Conservation (phyloP, 495 filamentous ascomycete species). For the Hypoxylon lenormandii region DNA sequence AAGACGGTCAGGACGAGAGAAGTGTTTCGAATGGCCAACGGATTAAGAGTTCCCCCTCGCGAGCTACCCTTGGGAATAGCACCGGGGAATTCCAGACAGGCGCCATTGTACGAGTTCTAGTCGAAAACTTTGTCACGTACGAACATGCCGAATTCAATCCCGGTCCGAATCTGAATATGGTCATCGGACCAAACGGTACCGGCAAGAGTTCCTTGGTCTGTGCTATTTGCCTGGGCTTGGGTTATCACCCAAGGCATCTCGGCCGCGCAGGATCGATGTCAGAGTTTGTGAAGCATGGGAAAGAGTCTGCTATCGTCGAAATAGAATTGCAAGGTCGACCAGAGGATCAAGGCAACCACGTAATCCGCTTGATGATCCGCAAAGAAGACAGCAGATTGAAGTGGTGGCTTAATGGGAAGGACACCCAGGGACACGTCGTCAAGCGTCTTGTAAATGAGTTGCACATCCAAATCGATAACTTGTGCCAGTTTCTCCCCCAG, state of each 20-base stretch:
- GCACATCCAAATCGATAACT: conserved; percentile 93
- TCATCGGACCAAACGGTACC: conserved; percentile 97
- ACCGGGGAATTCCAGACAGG: conserved; percentile 73
- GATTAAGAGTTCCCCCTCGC: conserved; percentile 31
- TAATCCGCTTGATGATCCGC: conserved; percentile 80
- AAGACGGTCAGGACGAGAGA: conserved; percentile 19
- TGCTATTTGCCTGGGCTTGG: conserved; percentile 93
- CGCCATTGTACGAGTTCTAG: conserved; percentile 86
- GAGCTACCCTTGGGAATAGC: conserved; percentile 18
- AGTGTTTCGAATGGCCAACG: conserved; percentile 7
- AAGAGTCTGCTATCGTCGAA: conserved; percentile 80
- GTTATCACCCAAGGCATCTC: conserved; percentile 83
- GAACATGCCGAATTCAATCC: conserved; percentile 87
- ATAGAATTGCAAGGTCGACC: conserved; percentile 79
- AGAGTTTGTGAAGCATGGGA: conserved; percentile 94
- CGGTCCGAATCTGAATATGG: conserved; percentile 95
- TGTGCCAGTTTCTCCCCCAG: conserved; percentile 97
- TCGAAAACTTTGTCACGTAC: conserved; percentile 96
- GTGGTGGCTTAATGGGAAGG: conserved; percentile 76
- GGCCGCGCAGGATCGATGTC: conserved; percentile 86
- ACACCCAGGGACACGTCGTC: conserved; percentile 70
- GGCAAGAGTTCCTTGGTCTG: conserved; percentile 98
- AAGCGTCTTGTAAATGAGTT: conserved; percentile 73
- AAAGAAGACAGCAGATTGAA: conserved; percentile 81
- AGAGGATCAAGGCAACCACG: conserved; percentile 68